These are phyloP conservation scores for Trametes polyzona DNA, from an alignment of 1,284 basidiomycete genomes.

Conservation along the genomic window DNA sequence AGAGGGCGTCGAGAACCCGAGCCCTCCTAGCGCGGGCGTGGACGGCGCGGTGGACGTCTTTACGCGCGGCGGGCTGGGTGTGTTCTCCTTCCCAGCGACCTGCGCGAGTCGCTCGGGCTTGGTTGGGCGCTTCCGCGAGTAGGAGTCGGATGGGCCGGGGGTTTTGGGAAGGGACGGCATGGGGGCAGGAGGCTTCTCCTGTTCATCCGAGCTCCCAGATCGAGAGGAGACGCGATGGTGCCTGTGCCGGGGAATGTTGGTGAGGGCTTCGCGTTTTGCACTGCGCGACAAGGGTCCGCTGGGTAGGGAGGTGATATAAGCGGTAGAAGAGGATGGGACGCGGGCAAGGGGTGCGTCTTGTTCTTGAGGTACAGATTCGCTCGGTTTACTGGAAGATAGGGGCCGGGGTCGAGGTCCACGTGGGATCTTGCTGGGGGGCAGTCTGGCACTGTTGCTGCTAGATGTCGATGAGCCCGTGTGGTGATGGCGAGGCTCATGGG, in stretches of 20 bases:
- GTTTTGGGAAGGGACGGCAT: slow-evolving; percentile 1
- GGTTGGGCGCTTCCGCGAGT: neutral
- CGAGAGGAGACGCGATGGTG: slow-evolving; percentile 20
- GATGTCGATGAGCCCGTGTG: slow-evolving; percentile 19
- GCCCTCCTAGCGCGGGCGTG: neutral
- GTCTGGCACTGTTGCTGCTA: slow-evolving; percentile 10
- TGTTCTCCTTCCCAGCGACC: slow-evolving; percentile 33
- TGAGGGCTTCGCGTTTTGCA: slow-evolving; percentile 16
- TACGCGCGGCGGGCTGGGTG: slow-evolving; percentile 20
- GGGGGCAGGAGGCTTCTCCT: neutral
- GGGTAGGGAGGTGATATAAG: neutral
- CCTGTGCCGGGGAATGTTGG: slow-evolving; percentile 16
- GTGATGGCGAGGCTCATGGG: neutral
- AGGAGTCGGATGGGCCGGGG: neutral
- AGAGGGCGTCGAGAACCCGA: slow-evolving; percentile 31
- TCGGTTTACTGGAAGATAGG: slow-evolving; percentile 5
- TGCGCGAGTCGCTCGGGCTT: slow-evolving; percentile 5
- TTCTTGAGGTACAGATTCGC: neutral
- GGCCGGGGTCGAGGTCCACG: slow-evolving; percentile 32
- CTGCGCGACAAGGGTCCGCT: neutral
- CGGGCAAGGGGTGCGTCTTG: neutral
- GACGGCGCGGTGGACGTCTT: neutral
- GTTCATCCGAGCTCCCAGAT: neutral
- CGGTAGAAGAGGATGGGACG: no score
- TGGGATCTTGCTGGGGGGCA: slow-evolving; percentile 26